A percentile compares a stretch with the other conserved stretches of the same genome.
These are phyloP conservation scores for Imleria badia DNA, from an alignment of 768 basidiomycete species.

Conservation along the genomic window DNA sequence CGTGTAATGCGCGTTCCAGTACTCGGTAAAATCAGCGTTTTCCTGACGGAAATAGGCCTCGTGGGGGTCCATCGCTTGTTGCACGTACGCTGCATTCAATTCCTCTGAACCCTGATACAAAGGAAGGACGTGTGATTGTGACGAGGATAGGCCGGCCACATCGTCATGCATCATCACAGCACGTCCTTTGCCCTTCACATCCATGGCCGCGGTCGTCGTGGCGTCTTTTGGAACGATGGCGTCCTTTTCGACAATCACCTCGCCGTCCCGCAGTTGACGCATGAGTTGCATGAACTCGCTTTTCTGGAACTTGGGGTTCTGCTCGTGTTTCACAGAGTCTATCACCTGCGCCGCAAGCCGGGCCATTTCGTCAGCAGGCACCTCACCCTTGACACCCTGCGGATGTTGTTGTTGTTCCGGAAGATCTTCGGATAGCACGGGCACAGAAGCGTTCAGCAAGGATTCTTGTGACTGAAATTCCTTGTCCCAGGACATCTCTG, in stretches of 20 bases:
- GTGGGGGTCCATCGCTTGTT: conserved; percentile 41
- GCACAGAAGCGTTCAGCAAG: conserved; percentile 28
- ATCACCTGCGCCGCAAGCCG: conserved; percentile 77
- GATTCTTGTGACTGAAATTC: conserved; percentile 62
- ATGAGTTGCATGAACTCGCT: conserved; percentile 86
- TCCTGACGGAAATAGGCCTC: conserved; percentile 73
- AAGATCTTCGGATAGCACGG: conserved; percentile 1
- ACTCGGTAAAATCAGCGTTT: conserved; percentile 62
- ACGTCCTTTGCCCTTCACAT: conserved; percentile 70
- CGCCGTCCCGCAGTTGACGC: conserved; percentile 78
- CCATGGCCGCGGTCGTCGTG: conserved; percentile 21
- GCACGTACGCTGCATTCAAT: conserved; percentile 17
- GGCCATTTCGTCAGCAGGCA: conserved; percentile 64
- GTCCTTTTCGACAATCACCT: conserved; percentile 76
- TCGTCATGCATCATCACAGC: conserved; percentile 27
- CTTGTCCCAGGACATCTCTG: conserved; percentile 52
- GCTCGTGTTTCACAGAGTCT: conserved; percentile 69
- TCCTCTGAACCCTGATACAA: conserved; percentile 22
- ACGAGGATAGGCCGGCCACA: conserved; percentile 1
- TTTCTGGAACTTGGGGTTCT: conserved; percentile 82
- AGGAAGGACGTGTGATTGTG: conserved; percentile 10
- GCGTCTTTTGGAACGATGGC: conserved; percentile 61
- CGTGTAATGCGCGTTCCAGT: conserved; percentile 51
- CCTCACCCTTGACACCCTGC: conserved; percentile 27
- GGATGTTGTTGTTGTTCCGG: conserved; percentile 14